Conservation (phyloP, 371 early-diverging fungal genomes). For the Mortierella sp. region DNA sequence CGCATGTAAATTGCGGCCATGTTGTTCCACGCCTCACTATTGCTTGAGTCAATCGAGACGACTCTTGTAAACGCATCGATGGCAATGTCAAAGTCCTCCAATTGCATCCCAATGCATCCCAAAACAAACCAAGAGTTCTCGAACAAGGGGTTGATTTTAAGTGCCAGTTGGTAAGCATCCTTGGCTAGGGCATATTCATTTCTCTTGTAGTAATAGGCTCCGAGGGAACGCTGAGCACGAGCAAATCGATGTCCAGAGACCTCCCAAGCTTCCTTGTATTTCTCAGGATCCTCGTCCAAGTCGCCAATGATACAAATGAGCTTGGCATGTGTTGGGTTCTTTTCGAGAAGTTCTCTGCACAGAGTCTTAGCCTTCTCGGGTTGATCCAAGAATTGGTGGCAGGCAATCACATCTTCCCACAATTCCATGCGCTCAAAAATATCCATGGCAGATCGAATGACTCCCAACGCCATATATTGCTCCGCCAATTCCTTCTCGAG, state of each 20-base stretch:
- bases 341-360: conserved; percentile 70
- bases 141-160: conserved; percentile 94
- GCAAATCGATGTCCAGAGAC: conserved; percentile 83
- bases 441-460: conserved; percentile 89
- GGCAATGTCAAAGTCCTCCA: conserved; percentile 84
- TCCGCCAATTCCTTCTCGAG: conserved; percentile 93
- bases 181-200: conserved; percentile 67
- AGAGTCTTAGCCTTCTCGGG: conserved; percentile 85
- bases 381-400: conserved; percentile 88
- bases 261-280: conserved; percentile 92
- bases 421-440: conserved; percentile 93
- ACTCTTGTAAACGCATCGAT: conserved; percentile 82
- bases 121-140: conserved; percentile 96
- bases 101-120: conserved; percentile 93
- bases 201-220: conserved; percentile 80
- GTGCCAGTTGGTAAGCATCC: conserved; percentile 77
- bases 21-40: conserved; percentile 98
- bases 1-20: conserved; percentile 87
- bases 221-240: conserved; percentile 94
- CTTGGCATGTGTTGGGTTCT: conserved; percentile 83
- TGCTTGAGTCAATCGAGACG: conserved; percentile 81
- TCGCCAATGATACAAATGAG: conserved; percentile 93
- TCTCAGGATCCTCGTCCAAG: conserved; percentile 79
- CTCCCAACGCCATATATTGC: conserved; percentile 86
- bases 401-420: conserved; percentile 94